Percentiles rank a stretch among this genome's conserved stretches.
Evolutionary conservation across 208 protist species (phyloP).

Genomic region (Leishmania turanica): DNA sequence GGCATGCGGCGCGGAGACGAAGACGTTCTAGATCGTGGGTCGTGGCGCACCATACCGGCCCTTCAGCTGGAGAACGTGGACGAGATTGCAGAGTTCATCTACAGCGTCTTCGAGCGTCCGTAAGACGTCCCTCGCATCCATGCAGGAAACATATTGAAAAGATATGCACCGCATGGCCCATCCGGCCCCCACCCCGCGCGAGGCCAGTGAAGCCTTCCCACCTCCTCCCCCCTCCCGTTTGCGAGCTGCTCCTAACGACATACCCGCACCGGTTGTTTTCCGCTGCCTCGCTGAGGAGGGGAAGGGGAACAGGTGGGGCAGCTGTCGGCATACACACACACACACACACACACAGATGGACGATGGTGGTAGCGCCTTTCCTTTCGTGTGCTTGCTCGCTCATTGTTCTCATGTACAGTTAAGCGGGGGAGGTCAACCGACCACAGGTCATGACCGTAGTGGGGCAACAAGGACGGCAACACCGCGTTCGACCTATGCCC

Average conservation of each 20-base stretch:
- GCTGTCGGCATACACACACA: neutral
- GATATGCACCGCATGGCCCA: neutral
- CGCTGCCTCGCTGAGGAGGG: neutral
- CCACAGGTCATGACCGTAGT: neutral
- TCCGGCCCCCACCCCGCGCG: neutral
- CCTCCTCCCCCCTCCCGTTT: neutral
- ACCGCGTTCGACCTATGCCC: neutral
- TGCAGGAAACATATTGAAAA: neutral
- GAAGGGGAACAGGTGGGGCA: too few species aligned
- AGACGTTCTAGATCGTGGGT: constrained; percentile 24
- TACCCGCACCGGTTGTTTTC: neutral
- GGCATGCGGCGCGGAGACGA: constrained; percentile 19
- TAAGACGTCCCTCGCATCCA: neutral
- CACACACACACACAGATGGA: neutral
- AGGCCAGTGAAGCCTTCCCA: neutral
- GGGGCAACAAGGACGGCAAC: neutral
- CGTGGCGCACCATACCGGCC: constrained; percentile 26
- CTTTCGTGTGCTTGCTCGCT: neutral
- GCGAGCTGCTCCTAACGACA: neutral
- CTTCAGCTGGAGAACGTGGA: constrained; percentile 41
- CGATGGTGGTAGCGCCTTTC: neutral
- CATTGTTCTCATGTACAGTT: neutral
- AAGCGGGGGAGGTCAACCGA: neutral
- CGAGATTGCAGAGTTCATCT: constrained; percentile 75
- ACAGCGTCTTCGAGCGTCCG: constrained; percentile 52